Conservation (phyloP, 164 flowering plant species). For the Stephania yunnanensis region DNA sequence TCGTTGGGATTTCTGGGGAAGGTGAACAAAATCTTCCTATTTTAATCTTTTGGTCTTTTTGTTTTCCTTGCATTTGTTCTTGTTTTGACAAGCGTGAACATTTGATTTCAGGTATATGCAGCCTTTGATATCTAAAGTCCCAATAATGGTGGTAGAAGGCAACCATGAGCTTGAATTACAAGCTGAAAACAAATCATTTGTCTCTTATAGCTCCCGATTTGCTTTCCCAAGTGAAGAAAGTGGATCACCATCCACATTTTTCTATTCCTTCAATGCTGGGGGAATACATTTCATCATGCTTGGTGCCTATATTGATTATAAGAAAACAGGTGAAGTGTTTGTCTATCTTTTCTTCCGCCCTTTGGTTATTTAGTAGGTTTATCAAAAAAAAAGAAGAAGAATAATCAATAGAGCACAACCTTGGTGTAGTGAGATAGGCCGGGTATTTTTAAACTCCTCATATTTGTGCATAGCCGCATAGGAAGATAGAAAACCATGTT, state of each 20-base stretch:
- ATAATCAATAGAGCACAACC: background rate
- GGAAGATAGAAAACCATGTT: background rate
- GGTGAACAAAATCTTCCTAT: constrained; percentile 31
- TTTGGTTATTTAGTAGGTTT: too few species aligned
- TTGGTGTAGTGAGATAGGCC: background rate
- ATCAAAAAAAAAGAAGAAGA: too few species aligned
- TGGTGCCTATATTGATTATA: constrained; percentile 65
- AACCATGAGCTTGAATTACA: constrained; percentile 90
- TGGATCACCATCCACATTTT: constrained; percentile 69
- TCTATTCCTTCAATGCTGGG: constrained; percentile 93
- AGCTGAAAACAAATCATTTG: constrained; percentile 54
- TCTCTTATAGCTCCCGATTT: constrained; percentile 77
- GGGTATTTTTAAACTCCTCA: background rate
- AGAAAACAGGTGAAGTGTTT: constrained; percentile 43
- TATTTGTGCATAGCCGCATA: background rate
- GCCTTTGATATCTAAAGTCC: constrained; percentile 70
- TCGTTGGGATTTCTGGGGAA: constrained; percentile 99
- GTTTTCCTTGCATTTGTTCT: background rate
- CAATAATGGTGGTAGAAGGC: constrained; percentile 92
- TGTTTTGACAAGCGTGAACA: background rate
- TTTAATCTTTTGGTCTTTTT: background rate
- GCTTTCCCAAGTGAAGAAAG: constrained; percentile 82
- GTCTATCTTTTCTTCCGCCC: background rate
- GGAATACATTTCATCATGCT: constrained; percentile 94
- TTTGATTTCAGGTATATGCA: constrained; percentile 71